Evolutionary conservation across 2,329 filamentous ascomycete species (phyloP).

Genomic region (Ophiostoma angusticollis): DNA sequence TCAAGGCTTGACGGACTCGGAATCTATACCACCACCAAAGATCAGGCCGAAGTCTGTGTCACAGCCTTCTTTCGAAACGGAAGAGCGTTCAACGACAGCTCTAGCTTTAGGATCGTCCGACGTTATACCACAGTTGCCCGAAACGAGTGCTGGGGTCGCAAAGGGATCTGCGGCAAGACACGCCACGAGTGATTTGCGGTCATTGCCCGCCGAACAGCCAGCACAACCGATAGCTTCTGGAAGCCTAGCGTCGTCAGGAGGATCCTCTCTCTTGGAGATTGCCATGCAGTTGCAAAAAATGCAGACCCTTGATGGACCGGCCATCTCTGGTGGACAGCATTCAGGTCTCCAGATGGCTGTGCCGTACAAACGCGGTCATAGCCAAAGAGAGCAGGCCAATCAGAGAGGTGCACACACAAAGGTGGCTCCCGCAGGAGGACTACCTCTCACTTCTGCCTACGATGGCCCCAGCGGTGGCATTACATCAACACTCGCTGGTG

Average conservation of each 20-base stretch:
- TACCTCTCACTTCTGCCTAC: background rate
- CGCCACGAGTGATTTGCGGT: background rate
- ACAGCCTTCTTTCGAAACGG: too few species aligned
- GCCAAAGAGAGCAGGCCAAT: background rate
- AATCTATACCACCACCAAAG: conserved; percentile 13
- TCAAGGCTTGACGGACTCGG: too few species aligned
- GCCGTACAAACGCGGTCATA: background rate
- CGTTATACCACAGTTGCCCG: too few species aligned
- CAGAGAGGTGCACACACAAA: background rate
- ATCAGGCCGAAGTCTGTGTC: too few species aligned
- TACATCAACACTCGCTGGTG: background rate
- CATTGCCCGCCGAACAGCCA: background rate
- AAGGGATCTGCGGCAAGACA: background rate
- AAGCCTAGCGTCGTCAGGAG: conserved; percentile 5
- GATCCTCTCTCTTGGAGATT: conserved; percentile 8
- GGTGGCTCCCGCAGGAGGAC: background rate
- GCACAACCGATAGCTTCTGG: background rate
- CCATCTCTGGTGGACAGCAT: background rate
- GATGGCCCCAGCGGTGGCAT: background rate
- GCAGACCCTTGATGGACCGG: background rate
- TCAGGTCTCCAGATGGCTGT: conserved; percentile 1
- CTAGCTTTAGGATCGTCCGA: too few species aligned
- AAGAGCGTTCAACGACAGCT: too few species aligned
- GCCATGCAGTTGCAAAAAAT: background rate
- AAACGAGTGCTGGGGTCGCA: too few species aligned